Conservation (phyloP, 257 asterid species). For the Dorcoceras hygrometricum region DNA sequence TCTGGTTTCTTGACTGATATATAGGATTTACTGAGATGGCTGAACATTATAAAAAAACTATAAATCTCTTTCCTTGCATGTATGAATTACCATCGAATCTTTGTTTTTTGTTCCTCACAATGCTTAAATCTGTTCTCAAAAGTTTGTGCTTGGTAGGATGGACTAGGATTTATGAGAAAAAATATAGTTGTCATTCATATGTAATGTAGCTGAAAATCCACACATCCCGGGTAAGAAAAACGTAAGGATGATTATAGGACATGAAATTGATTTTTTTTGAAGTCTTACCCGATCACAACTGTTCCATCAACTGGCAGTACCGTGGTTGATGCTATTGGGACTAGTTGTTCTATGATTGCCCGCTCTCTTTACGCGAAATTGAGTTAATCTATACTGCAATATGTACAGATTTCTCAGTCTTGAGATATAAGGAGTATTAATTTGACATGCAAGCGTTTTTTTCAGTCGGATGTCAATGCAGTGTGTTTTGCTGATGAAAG, state of each 20-base stretch:
- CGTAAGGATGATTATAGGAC: too few species aligned
- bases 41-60: background rate
- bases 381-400: background rate
- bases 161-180: background rate
- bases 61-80: background rate
- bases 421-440: background rate
- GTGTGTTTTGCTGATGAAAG: conserved; percentile 97
- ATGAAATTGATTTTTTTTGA: background rate
- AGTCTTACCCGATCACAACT: background rate
- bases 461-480: conserved; percentile 95
- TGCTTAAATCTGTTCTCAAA: background rate
- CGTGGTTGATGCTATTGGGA: background rate
- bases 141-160: background rate
- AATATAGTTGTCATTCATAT: background rate
- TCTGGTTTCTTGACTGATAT: background rate
- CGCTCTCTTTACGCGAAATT: background rate
- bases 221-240: too few species aligned
- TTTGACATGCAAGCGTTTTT: conserved; percentile 13
- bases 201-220: background rate
- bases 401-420: background rate
- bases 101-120: background rate
- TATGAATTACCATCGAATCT: background rate
- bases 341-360: background rate
- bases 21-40: background rate
- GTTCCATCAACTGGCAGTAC: background rate